These are phyloP conservation scores for Solanum chacoense DNA, from an alignment of 305 asterid species.

Conservation along the genomic window DNA sequence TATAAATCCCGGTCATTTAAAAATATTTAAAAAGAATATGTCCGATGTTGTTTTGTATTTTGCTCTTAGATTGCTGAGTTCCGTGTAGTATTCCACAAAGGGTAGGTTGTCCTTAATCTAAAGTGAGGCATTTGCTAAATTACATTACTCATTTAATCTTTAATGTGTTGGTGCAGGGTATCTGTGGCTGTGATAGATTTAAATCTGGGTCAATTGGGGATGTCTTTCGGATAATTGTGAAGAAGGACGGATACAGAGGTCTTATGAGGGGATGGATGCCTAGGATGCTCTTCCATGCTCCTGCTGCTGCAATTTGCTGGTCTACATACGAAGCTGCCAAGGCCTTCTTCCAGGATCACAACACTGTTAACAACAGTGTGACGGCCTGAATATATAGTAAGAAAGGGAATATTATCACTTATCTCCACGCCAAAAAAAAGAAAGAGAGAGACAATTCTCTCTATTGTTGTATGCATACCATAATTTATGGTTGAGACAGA, in stretches of 20 bases:
- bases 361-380: slow-evolving; percentile 14
- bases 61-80: not conserved
- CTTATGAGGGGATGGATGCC: slow-evolving; percentile 97
- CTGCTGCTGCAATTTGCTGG: slow-evolving; percentile 99
- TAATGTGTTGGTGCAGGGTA: slow-evolving; percentile 50
- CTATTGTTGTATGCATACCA: not conserved
- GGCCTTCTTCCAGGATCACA: slow-evolving; percentile 57
- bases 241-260: slow-evolving; percentile 86
- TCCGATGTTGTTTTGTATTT: not conserved
- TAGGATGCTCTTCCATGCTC: slow-evolving; percentile 97
- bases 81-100: not conserved
- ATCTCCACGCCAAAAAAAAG: not conserved
- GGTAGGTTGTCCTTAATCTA: not conserved
- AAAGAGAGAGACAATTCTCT: not conserved
- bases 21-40: not conserved
- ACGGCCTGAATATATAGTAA: slow-evolving; percentile 16
- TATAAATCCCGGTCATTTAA: not conserved
- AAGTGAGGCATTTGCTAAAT: not conserved
- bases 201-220: slow-evolving; percentile 57
- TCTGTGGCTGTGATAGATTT: slow-evolving; percentile 93
- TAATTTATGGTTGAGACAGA: not conserved
- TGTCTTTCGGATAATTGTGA: slow-evolving; percentile 56
- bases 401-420: not conserved
- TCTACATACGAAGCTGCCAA: slow-evolving; percentile 92
- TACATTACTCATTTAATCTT: not conserved